Percentiles rank a stretch among this genome's conserved stretches.
phyloP scores from a whole-genome alignment of 225 moss, liverwort and hornwort species.

The Asterella californica region DNA sequence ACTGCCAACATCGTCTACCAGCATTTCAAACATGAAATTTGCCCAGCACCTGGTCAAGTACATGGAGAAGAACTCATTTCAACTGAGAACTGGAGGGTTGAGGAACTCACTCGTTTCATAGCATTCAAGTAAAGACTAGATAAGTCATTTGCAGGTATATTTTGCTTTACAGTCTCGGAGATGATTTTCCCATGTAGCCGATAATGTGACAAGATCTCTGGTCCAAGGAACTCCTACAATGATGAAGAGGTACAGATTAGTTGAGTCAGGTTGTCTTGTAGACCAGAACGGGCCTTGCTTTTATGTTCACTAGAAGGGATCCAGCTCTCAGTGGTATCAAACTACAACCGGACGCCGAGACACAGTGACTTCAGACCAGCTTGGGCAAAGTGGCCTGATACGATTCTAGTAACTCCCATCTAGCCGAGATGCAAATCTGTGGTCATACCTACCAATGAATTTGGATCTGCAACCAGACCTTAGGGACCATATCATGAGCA shows the following conservation, averaged over 20 bases:
- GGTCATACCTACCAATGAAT: background rate
- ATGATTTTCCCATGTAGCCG: conserved; percentile 79
- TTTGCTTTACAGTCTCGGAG: conserved; percentile 86
- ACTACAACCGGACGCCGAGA: background rate
- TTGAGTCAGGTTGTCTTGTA: background rate
- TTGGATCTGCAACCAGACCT: conserved; percentile 37
- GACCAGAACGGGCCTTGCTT: background rate
- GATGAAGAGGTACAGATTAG: no score
- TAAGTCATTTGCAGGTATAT: conserved; percentile 70
- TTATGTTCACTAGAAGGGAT: background rate
- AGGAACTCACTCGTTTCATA: conserved; percentile 68
- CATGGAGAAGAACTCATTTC: background rate
- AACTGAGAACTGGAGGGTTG: background rate
- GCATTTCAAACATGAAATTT: background rate
- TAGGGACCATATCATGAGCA: conserved; percentile 83
- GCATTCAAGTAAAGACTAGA: conserved; percentile 74
- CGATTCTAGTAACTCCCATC: background rate
- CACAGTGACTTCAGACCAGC: background rate
- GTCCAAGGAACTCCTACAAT: conserved; percentile 86
- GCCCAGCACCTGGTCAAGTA: background rate
- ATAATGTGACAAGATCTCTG: conserved; percentile 86
- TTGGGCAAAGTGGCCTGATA: no score
- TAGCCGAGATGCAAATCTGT: background rate
- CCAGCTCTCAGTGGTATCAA: background rate
- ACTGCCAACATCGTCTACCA: background rate